Percentiles rank a stretch among this genome's conserved stretches.
Conservation (phyloP, 2,329 filamentous ascomycete species). For the Exophiala lecanii-corni region DNA sequence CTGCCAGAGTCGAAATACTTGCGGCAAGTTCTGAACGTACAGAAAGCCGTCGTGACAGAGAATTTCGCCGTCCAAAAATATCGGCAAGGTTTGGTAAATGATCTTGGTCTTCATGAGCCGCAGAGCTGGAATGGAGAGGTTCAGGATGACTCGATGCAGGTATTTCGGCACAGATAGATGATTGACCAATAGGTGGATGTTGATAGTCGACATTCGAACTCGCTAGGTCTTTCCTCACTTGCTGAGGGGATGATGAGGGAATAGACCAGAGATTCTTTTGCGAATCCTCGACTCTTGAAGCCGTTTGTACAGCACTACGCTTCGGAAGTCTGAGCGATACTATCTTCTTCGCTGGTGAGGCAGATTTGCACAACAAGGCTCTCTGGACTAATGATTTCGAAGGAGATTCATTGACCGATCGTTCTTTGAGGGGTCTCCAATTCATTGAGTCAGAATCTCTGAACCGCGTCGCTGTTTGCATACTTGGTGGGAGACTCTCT, state of each 20-base stretch:
- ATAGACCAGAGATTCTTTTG: slow-evolving; percentile 22
- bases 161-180: slow-evolving; percentile 13
- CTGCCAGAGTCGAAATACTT: too few relatives aligned
- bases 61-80: too few relatives aligned
- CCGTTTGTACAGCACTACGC: slow-evolving; percentile 2
- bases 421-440: slow-evolving; percentile 19
- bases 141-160: slow-evolving; percentile 19
- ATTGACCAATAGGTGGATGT: not conserved
- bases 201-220: slow-evolving; percentile 14
- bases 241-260: slow-evolving; percentile 22
- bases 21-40: too few relatives aligned
- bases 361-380: not conserved
- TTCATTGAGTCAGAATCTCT: not conserved
- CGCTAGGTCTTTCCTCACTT: not conserved
- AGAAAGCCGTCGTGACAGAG: too few relatives aligned
- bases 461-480: slow-evolving; percentile 4
- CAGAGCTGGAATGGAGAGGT: not conserved
- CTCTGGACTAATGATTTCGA: slow-evolving; percentile 7
- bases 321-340: slow-evolving; percentile 20
- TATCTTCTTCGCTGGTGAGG: slow-evolving; percentile 12
- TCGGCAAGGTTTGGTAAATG: not conserved
- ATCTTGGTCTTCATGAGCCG: not conserved
- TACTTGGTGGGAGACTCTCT: slow-evolving; percentile 20
- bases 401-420: slow-evolving; percentile 13
- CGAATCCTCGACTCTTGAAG: slow-evolving; percentile 15